phyloP scores from a whole-genome alignment of 768 basidiomycete species.

The Lactarius hatsudake region DNA sequence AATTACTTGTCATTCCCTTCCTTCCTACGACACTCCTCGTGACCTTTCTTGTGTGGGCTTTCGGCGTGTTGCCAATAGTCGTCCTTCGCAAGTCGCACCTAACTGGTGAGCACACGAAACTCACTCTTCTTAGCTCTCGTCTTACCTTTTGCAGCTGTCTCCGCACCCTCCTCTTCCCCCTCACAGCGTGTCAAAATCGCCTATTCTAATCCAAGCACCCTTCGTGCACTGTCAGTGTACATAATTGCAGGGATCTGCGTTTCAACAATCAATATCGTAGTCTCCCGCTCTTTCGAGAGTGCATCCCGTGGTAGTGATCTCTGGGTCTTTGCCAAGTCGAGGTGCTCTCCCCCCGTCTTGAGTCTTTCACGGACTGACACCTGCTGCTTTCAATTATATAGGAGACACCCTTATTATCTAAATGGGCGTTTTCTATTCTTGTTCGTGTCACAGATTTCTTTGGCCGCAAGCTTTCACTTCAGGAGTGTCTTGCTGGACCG shows the following conservation, averaged over 20 bases:
- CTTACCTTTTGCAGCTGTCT: conserved; percentile 39
- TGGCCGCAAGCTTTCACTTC: conserved; percentile 48
- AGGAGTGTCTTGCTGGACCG: conserved; percentile 65
- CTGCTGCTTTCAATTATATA: conserved; percentile 29
- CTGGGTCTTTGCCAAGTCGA: conserved; percentile 63
- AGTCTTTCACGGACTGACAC: not conserved
- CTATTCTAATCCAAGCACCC: conserved; percentile 46
- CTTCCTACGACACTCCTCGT: conserved; percentile 39
- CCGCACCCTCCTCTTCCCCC: conserved; percentile 52
- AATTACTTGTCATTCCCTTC: conserved; percentile 42
- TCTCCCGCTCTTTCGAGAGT: conserved; percentile 36
- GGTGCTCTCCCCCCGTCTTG: conserved; percentile 38
- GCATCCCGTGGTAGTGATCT: conserved; percentile 39
- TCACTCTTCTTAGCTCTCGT: not conserved
- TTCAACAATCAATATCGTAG: conserved; percentile 42
- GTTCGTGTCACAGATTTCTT: conserved; percentile 48
- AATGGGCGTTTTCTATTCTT: conserved; percentile 68
- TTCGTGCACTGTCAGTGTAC: conserved; percentile 47
- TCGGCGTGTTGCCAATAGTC: conserved; percentile 54
- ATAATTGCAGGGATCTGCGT: conserved; percentile 45
- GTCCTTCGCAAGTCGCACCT: conserved; percentile 58
- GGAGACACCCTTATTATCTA: conserved; percentile 72
- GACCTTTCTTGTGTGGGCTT: conserved; percentile 46
- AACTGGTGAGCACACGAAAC: conserved; percentile 46
- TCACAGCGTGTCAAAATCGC: conserved; percentile 46